Evolutionary conservation across 345 rosid genomes (phyloP).

Genomic region (Cochlearia excelsa): DNA sequence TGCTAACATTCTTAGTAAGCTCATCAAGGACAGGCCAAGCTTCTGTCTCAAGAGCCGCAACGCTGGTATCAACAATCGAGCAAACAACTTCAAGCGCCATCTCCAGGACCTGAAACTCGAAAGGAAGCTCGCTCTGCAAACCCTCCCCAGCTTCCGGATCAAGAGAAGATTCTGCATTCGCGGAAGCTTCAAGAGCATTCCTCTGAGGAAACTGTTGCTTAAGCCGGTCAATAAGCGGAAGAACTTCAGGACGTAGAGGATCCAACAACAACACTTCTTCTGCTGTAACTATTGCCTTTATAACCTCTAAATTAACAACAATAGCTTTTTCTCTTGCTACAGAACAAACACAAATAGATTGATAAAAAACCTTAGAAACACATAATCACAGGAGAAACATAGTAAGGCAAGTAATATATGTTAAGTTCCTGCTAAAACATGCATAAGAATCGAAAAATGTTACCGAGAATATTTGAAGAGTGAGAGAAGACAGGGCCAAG

Average conservation of each 20-base stretch:
- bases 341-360: conserved; percentile 6
- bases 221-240: conserved; percentile 69
- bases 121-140: conserved; percentile 77
- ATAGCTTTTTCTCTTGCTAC: conserved; percentile 85
- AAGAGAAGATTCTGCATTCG: conserved; percentile 49
- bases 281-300: conserved; percentile 75
- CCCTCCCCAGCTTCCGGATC: conserved; percentile 73
- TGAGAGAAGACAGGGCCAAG: conserved; percentile 92
- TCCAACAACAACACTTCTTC: conserved; percentile 79
- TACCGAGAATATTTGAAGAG: conserved; percentile 72
- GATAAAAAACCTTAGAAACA: too few relatives aligned
- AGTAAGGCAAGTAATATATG: too few relatives aligned
- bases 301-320: conserved; percentile 83
- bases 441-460: neutral
- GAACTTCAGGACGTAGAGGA: conserved; percentile 74
- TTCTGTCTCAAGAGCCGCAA: conserved; percentile 67
- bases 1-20: conserved; percentile 79
- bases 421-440: neutral
- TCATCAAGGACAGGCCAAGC: conserved; percentile 93
- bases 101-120: conserved; percentile 95
- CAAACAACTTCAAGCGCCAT: conserved; percentile 86
- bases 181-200: conserved; percentile 38
- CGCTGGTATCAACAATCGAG: conserved; percentile 58
- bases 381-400: too few relatives aligned
- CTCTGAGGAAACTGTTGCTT: conserved; percentile 67